Conservation (phyloP, 2,329 filamentous ascomycete genomes). For the Coniella lustricola region DNA sequence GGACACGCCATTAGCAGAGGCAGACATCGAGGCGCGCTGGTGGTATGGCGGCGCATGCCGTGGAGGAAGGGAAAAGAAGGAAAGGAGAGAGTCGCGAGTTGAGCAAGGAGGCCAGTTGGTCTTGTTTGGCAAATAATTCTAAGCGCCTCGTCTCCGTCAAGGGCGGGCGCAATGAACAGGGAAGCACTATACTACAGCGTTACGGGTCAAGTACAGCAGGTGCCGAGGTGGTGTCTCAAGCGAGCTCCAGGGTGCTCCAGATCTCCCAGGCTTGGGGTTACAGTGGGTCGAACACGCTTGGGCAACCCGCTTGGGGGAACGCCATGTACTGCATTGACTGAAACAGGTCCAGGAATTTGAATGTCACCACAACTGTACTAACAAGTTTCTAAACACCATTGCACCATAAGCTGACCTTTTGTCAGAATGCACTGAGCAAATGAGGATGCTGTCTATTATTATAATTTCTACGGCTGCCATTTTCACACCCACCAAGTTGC, state of each 20-base stretch:
- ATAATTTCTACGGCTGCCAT: conserved; percentile 8
- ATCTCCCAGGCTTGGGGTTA: no score
- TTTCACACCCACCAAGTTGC: conserved; percentile 3
- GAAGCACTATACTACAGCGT: background rate
- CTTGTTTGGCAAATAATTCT: background rate
- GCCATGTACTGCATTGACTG: background rate
- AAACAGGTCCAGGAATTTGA: no score
- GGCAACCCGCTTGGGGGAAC: no score
- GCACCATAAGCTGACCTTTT: background rate
- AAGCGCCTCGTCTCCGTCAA: background rate
- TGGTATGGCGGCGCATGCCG: conserved; percentile 34
- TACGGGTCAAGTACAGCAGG: background rate
- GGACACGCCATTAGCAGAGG: conserved; percentile 37
- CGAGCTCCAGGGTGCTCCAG: no score
- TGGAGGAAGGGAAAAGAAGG: background rate
- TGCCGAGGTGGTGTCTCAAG: background rate
- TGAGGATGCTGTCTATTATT: conserved; percentile 4
- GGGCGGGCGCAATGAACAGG: background rate
- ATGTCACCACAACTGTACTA: background rate
- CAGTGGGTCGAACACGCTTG: no score
- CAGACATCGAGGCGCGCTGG: conserved; percentile 40
- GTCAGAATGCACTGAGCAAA: background rate
- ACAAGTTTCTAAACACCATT: background rate
- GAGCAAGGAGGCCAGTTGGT: conserved; percentile 8
- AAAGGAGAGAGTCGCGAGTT: conserved; percentile 8